phyloP scores from a whole-genome alignment of 176 grass and related monocot genomes.

The Carex cristatella region DNA sequence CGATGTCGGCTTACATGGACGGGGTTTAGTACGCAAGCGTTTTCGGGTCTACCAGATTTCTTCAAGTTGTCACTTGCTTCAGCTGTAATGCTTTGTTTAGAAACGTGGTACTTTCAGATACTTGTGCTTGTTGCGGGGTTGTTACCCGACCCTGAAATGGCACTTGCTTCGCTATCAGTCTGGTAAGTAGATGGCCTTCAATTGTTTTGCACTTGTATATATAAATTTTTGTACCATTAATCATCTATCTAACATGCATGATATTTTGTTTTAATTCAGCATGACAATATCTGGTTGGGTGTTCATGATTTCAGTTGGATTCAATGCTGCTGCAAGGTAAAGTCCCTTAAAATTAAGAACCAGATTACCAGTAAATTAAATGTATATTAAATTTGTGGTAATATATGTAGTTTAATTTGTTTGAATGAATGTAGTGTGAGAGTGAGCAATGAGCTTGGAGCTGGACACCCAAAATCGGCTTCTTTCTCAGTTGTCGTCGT shows the following conservation, averaged over 20 bases:
- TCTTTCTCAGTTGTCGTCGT: constrained; percentile 63
- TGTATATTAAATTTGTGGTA: not conserved
- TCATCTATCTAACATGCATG: not conserved
- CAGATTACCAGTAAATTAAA: not conserved
- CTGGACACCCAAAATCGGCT: constrained; percentile 62
- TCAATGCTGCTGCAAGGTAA: constrained; percentile 85
- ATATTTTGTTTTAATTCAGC: constrained; percentile 23
- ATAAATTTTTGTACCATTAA: not conserved
- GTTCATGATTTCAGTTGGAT: constrained; percentile 88
- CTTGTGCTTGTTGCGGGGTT: constrained; percentile 61
- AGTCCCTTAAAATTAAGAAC: not conserved
- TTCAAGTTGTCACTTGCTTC: constrained; percentile 40
- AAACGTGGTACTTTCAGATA: constrained; percentile 55
- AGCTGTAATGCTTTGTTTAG: constrained; percentile 50
- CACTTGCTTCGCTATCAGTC: constrained; percentile 45
- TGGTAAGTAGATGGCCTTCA: constrained; percentile 24
- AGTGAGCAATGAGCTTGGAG: constrained; percentile 85
- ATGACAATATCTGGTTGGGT: constrained; percentile 78
- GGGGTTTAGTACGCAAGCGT: constrained; percentile 44
- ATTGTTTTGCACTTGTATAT: not conserved
- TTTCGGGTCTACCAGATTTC: constrained; percentile 34
- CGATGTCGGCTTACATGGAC: constrained; percentile 41
- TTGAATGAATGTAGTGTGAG: constrained; percentile 33
- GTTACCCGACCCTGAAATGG: constrained; percentile 50
- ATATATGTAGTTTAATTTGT: not conserved